Conservation (phyloP, 2,329 filamentous ascomycete species). For the Passalora sequoiae region DNA sequence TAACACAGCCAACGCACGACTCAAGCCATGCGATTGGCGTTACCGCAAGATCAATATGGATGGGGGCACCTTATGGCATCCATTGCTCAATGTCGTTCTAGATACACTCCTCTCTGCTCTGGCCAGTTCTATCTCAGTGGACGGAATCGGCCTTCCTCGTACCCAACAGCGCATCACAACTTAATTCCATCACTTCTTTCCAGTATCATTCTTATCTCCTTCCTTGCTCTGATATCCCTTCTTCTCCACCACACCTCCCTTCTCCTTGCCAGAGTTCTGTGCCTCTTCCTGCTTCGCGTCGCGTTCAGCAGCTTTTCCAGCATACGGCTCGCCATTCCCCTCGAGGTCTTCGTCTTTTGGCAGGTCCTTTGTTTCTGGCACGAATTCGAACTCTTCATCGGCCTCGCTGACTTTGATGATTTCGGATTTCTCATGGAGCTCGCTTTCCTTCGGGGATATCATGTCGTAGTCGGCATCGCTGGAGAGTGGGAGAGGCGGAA, state of each 20-base stretch:
- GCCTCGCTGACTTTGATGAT: neutral
- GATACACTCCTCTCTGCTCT: too few species aligned
- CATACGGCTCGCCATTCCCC: constrained; percentile 1
- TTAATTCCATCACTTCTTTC: neutral
- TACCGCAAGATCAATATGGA: too few species aligned
- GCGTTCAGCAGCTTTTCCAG: neutral
- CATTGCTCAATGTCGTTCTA: too few species aligned
- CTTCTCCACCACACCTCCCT: neutral
- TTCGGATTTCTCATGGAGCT: neutral
- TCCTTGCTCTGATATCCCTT: constrained; percentile 2
- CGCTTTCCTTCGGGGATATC: neutral
- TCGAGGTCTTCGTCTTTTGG: neutral
- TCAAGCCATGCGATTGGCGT: too few species aligned
- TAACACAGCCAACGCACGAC: too few species aligned
- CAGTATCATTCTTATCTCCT: neutral
- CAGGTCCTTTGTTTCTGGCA: neutral
- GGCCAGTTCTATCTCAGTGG: too few species aligned
- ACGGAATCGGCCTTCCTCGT: too few species aligned
- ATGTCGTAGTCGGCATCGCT: neutral
- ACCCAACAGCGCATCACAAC: neutral
- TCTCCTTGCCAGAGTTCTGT: neutral
- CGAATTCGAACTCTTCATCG: neutral
- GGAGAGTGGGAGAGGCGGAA: too few species aligned
- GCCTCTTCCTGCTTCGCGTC: neutral
- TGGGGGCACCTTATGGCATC: too few species aligned